Percentiles rank a stretch among this genome's conserved stretches.
Evolutionary conservation across 148 eudicot genomes (phyloP).

Genomic region (Amaranthus palmeri): DNA sequence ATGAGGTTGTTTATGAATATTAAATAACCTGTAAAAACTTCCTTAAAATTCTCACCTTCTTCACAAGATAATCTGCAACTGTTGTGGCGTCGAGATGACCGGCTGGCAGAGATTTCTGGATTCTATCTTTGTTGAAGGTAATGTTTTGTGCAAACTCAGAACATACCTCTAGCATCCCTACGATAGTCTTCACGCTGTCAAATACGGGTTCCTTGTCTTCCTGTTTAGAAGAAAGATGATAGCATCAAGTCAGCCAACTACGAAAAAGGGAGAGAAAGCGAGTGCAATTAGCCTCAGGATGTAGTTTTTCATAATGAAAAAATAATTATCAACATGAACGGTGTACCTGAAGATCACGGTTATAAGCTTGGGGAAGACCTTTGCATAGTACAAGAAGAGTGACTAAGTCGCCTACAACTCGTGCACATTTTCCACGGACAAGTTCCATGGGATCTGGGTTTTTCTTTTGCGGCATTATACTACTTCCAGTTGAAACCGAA

Average conservation of each 20-base stretch:
- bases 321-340: not conserved
- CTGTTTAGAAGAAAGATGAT: slow-evolving; percentile 32
- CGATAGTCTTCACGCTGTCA: slow-evolving; percentile 81
- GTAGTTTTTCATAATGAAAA: not conserved
- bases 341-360: slow-evolving; percentile 91
- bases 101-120: slow-evolving; percentile 78
- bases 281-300: not conserved
- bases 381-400: slow-evolving; percentile 92
- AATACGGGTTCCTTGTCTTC: slow-evolving; percentile 97
- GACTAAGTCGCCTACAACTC: slow-evolving; percentile 81
- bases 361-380: slow-evolving; percentile 97
- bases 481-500: slow-evolving; percentile 96
- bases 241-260: not conserved
- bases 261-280: not conserved
- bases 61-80: slow-evolving; percentile 97
- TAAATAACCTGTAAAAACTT: not conserved
- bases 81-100: slow-evolving; percentile 99
- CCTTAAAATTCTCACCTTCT: slow-evolving; percentile 49
- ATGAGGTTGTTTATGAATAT: not conserved
- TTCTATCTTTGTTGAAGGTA: slow-evolving; percentile 64
- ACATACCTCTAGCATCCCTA: slow-evolving; percentile 92
- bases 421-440: slow-evolving; percentile 96
- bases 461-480: slow-evolving; percentile 99
- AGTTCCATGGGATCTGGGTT: slow-evolving; percentile 99
- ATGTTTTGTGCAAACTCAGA: slow-evolving; percentile 92